Evolutionary conservation across 1,284 basidiomycete species (phyloP), one percentile per base, ranked within the genome.

Genomic region (Boletus mariae): DNA sequence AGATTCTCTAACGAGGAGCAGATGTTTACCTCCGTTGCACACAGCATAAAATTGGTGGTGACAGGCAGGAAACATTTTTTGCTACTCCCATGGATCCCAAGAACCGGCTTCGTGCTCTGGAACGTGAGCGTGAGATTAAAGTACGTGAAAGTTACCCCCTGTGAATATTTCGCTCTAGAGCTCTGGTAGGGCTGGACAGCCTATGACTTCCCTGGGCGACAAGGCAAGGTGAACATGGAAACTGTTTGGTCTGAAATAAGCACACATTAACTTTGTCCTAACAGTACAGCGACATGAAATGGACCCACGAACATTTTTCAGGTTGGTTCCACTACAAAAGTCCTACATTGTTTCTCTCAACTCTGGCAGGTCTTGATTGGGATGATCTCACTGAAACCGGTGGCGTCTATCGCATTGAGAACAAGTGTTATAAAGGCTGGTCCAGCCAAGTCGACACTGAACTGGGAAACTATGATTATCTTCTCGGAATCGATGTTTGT

Each of bases 41-140:
- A 23, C 42, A 91, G 88, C 88, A 91, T 61, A 91, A 90, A 69
- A 69, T 87, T 29, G 95, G 95, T 26, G 95, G 85, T 5, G 94
- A 98, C 70, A 77, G 84, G 61, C 71, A 71, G 9, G 94, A 98
- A 71, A 75, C 69, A 1, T 90, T 94, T 70, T 64, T 73, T n/a
- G 94, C 84, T 5, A 82, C 87, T 7, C 84, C 85, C 47, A 90
- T 94, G 8, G 83, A 90, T 59, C 72, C 83, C 5, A 64, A 83
- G 28, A 81, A 90, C 61, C 76, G 89, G 5, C 62, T 83, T 9
- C 76, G 76, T 62, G 76, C 77, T 23, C 71, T 85, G 43, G 85
- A 83, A 0, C 81, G 79, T n/a, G 71, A 75, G 53, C 76, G 80
- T 69, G 78, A 90, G 59, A 90, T 96, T 28, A 82, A 89, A 69